These are phyloP conservation scores for Anthracocystis walkeri DNA, from an alignment of 1,284 basidiomycete genomes.

Conservation along the genomic window DNA sequence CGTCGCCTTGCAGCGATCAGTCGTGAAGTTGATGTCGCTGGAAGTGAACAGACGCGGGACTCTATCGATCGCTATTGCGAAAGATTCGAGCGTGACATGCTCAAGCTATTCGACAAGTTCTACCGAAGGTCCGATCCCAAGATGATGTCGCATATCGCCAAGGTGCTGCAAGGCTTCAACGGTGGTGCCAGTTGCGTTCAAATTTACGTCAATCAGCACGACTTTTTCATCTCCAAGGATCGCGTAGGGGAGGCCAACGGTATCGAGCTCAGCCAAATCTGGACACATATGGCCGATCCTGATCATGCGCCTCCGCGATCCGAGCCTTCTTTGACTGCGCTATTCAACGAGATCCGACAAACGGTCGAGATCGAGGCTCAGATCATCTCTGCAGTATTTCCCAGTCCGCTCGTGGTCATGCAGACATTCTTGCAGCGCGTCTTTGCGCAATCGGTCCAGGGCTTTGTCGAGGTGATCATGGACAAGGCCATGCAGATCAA, in stretches of 20 bases:
- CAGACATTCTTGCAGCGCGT: conserved; percentile 97
- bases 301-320: conserved; percentile 81
- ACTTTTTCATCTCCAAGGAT: conserved; percentile 75
- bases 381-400: conserved; percentile 98
- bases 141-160: conserved; percentile 99
- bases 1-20: conserved; percentile 87
- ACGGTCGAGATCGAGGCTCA: conserved; percentile 96
- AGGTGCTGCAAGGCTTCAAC: conserved; percentile 96
- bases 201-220: conserved; percentile 99
- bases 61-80: conserved; percentile 94
- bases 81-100: conserved; percentile 98
- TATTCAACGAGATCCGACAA: conserved; percentile 87
- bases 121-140: conserved; percentile 97
- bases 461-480: conserved; percentile 68
- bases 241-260: conserved; percentile 76
- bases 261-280: conserved; percentile 77
- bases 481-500: conserved; percentile 60
- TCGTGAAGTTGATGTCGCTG: conserved; percentile 80
- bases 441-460: conserved; percentile 85
- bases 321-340: conserved; percentile 82
- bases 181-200: conserved; percentile 96
- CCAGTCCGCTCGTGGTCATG: conserved; percentile 96
- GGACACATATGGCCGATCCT: conserved; percentile 76
- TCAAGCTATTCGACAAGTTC: conserved; percentile 85
- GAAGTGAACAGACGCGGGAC: conserved; percentile 65